Evolutionary conservation across 768 basidiomycete species (phyloP).

Genomic region (Asterophora parasitica): DNA sequence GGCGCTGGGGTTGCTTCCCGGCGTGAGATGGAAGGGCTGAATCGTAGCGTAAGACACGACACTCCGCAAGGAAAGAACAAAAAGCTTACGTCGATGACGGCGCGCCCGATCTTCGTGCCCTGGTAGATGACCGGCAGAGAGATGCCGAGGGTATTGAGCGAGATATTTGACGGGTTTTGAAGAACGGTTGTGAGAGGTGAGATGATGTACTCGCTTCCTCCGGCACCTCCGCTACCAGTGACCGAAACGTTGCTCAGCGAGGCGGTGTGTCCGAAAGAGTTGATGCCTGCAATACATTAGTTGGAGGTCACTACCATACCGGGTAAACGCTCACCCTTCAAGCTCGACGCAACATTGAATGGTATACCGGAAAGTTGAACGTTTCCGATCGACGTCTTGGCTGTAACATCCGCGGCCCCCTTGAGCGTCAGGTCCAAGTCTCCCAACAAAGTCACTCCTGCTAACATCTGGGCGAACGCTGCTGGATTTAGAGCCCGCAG

Average conservation of each 20-base stretch:
- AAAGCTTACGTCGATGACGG: constrained; percentile 48
- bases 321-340: constrained; percentile 40
- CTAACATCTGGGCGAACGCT: constrained; percentile 54
- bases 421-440: constrained; percentile 43
- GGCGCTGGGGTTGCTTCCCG: constrained; percentile 47
- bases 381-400: constrained; percentile 59
- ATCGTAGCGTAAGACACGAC: not conserved
- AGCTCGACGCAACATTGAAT: constrained; percentile 52
- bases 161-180: constrained; percentile 65
- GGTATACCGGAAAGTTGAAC: constrained; percentile 61
- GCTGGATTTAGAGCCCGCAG: constrained; percentile 49
- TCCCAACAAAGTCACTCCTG: constrained; percentile 48
- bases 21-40: constrained; percentile 52
- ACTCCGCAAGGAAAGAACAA: not conserved
- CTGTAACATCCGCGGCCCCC: constrained; percentile 55
- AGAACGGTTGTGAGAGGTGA: constrained; percentile 54
- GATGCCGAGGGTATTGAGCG: constrained; percentile 52
- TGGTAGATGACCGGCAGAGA: constrained; percentile 56
- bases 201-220: constrained; percentile 55
- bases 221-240: constrained; percentile 58
- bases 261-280: constrained; percentile 51
- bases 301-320: not conserved
- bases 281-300: constrained; percentile 40
- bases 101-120: constrained; percentile 52
- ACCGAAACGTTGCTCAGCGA: constrained; percentile 52